Conservation (phyloP, 495 filamentous ascomycete genomes). For the Aeminium ludgeri region DNA sequence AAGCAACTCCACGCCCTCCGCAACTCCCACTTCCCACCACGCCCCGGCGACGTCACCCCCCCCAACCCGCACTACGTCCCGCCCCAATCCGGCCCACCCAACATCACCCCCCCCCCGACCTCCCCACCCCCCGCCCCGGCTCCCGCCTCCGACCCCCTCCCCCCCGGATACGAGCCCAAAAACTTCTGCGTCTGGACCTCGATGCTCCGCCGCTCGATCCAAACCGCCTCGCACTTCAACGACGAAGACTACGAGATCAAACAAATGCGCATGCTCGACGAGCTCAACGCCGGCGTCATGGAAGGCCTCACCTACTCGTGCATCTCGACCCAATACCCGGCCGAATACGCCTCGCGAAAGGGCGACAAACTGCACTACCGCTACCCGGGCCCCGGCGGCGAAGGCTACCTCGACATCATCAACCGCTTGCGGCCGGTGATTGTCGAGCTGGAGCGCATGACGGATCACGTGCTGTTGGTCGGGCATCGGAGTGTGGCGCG, state of each 20-base stretch:
- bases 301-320: constrained; percentile 91
- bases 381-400: constrained; percentile 87
- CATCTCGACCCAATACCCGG: constrained; percentile 53
- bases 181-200: constrained; percentile 98
- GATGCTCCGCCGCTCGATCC: constrained; percentile 75
- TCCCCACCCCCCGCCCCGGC: not conserved
- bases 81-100: not conserved
- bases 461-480: constrained; percentile 81
- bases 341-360: constrained; percentile 59
- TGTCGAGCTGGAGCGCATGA: constrained; percentile 90
- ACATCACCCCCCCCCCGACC: too few relatives aligned
- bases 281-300: constrained; percentile 79
- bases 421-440: constrained; percentile 90
- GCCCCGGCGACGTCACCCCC: constrained; percentile 76
- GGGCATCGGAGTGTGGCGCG: constrained; percentile 79
- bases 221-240: constrained; percentile 74
- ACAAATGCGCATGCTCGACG: constrained; percentile 95
- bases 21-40: constrained; percentile 59
- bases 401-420: constrained; percentile 93
- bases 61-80: constrained; percentile 70
- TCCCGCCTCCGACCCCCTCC: too few relatives aligned
- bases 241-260: constrained; percentile 98
- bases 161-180: constrained; percentile 47
- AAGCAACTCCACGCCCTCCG: constrained; percentile 57
- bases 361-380: constrained; percentile 80